phyloP scores from a whole-genome alignment of 2,329 filamentous ascomycete species.

The Didymella pinodella region DNA sequence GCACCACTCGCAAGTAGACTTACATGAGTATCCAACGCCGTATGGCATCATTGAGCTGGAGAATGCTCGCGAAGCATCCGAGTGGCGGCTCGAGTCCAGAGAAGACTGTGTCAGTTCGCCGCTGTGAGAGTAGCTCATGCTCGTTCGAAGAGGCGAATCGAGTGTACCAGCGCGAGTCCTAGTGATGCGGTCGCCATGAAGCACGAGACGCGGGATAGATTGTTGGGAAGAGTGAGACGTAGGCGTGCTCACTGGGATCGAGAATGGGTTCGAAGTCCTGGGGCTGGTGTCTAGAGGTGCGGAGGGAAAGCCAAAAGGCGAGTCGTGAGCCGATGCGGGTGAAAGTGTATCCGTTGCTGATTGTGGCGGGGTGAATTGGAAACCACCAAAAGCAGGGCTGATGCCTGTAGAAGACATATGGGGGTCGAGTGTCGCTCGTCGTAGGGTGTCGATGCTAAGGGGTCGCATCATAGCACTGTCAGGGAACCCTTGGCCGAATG shows the following conservation, averaged over 20 bases:
- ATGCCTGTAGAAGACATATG: constrained; percentile 73
- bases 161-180: constrained; percentile 54
- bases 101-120: constrained; percentile 39
- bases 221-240: constrained; percentile 50
- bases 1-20: constrained; percentile 12
- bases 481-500: constrained; percentile 51
- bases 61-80: constrained; percentile 38
- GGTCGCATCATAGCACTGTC: constrained; percentile 71
- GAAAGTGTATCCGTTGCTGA: constrained; percentile 53
- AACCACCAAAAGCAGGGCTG: constrained; percentile 71
- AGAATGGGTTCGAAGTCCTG: constrained; percentile 52
- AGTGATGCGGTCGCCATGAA: constrained; percentile 54
- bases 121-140: constrained; percentile 54
- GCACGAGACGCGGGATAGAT: constrained; percentile 53
- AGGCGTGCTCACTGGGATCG: constrained; percentile 44
- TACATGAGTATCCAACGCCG: constrained; percentile 51
- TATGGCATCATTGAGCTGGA: constrained; percentile 50
- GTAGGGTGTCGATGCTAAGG: constrained; percentile 72
- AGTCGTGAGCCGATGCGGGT: constrained; percentile 54
- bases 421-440: constrained; percentile 69
- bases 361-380: constrained; percentile 68
- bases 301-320: constrained; percentile 52
- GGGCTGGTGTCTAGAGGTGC: constrained; percentile 47
- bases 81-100: constrained; percentile 34
- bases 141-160: constrained; percentile 56